Base-by-base conservation (phyloP, 306 rosid genomes). In the Pyrus betulifolia region DNA sequence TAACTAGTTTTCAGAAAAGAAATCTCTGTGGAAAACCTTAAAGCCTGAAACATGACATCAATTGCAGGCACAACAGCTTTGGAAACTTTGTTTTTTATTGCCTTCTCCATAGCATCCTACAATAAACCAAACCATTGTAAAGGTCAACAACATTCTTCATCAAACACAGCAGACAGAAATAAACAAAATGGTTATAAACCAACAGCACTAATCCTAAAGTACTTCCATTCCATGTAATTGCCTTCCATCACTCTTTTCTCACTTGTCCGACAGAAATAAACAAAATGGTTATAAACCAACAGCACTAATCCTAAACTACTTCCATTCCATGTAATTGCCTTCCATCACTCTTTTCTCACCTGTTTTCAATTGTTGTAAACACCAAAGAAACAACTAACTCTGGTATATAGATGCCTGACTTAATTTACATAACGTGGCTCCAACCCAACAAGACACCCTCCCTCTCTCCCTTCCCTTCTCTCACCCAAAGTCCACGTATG, bases 61-160 rank as follows among this genome's bases (percentile, higher is more conserved):
- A 96, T 88, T 21, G 99, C 99, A 62, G 99, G 98, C 45, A 96
- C 99, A 66, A 96, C 99, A 8, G 99, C 99, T 80, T 96, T 96
- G 59, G 98, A 91, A 79, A 96, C 99, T 88, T 96, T 96, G 73
- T 84, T 82, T 85, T 96, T 96, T 81, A 96, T 93, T 5, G 97
- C 99, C 86, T 96, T 96, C 89, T 96, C 99, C 99, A 96, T 96
- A 70, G 98, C 87, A 79, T 96, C 99, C 99, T 96, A 86, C 76
- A 89, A 82, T 61, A 79, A 72, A 71, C 62, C 72, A 83, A 68
- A 69, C 54, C 81, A 75, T 46, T 73, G n/a, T 78, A 82, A 71
- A 71, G 54, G 52, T 59, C 58, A 31, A 57, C 17, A 74, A 66
- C 4, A 40, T 13, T 3, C 25, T 33, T 30, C 40, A 55, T 67